Percentiles rank a stretch among this genome's conserved stretches.
These are phyloP conservation scores for Drechslerella coelobrocha DNA, from an alignment of 2,329 filamentous ascomycete genomes.

Conservation along the genomic window DNA sequence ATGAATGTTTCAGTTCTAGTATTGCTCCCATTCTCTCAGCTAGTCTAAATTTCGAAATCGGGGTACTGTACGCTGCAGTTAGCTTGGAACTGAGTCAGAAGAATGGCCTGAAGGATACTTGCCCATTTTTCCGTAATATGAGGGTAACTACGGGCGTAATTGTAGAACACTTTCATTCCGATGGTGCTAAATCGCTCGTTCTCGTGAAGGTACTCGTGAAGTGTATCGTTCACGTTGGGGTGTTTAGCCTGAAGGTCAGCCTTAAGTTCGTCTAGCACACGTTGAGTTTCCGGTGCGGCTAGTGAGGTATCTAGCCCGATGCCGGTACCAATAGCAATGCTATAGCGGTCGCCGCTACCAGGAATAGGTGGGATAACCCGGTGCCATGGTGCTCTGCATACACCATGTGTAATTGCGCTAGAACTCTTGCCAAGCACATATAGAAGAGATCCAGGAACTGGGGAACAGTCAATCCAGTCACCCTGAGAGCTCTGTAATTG, in stretches of 20 bases:
- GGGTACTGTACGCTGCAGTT: not conserved
- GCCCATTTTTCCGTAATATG: conserved; percentile 3
- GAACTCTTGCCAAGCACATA: not conserved
- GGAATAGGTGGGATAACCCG: not conserved
- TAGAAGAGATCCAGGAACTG: no score
- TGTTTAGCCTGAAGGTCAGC: not conserved
- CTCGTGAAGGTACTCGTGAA: not conserved
- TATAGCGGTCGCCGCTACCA: not conserved
- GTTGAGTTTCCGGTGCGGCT: not conserved
- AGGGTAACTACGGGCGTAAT: not conserved
- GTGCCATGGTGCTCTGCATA: not conserved
- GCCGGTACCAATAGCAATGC: not conserved
- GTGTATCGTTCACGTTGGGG: conserved; percentile 1
- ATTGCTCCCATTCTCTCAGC: no score
- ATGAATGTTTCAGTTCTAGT: no score
- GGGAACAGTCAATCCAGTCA: no score
- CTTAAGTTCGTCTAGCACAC: not conserved
- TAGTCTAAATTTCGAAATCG: no score
- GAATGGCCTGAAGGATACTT: not conserved
- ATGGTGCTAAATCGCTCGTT: not conserved
- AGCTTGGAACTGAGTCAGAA: not conserved
- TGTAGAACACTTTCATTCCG: conserved; percentile 1
- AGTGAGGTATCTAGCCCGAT: not conserved
- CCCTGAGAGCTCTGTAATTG: no score
- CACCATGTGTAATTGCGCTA: not conserved